Conservation (phyloP, 495 filamentous ascomycete species). For the Geopyxis carbonaria region DNA sequence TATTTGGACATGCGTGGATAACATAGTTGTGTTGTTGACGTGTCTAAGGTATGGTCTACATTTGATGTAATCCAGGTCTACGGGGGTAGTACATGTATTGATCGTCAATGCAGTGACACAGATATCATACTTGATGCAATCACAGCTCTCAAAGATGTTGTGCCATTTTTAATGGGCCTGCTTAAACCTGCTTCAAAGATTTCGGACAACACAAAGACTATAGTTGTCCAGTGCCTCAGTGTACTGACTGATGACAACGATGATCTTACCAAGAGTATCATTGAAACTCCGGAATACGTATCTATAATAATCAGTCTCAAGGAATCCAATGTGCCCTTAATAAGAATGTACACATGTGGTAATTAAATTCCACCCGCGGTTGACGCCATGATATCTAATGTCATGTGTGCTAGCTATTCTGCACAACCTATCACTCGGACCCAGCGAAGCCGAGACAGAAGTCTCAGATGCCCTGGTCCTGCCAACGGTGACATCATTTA, state of each 20-base stretch:
- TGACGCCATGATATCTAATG: neutral
- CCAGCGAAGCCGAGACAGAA: conserved; percentile 4
- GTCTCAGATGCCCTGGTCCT: conserved; percentile 21
- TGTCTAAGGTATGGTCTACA: conserved; percentile 13
- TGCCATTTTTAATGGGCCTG: conserved; percentile 36
- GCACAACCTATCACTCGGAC: conserved; percentile 23
- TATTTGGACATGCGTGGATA: conserved; percentile 21
- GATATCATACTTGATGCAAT: conserved; percentile 34
- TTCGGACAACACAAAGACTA: conserved; percentile 28
- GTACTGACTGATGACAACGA: conserved; percentile 37
- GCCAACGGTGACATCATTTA: conserved; percentile 13
- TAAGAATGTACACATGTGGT: conserved; percentile 2
- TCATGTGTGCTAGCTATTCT: conserved; percentile 5
- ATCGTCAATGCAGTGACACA: too few species aligned
- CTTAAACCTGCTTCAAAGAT: conserved; percentile 24
- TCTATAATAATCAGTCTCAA: conserved; percentile 13
- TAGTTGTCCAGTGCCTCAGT: conserved; percentile 31
- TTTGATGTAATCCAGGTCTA: too few species aligned
- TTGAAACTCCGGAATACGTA: conserved; percentile 7
- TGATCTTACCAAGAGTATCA: conserved; percentile 3
- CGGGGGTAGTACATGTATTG: too few species aligned
- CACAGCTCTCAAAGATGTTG: conserved; percentile 29
- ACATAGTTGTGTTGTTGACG: conserved; percentile 21
- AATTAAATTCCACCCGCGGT: neutral
- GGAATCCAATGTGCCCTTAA: conserved; percentile 5